phyloP scores from a whole-genome alignment of 1,139 yeast genomes.

The Kluyveromyces sp. region DNA sequence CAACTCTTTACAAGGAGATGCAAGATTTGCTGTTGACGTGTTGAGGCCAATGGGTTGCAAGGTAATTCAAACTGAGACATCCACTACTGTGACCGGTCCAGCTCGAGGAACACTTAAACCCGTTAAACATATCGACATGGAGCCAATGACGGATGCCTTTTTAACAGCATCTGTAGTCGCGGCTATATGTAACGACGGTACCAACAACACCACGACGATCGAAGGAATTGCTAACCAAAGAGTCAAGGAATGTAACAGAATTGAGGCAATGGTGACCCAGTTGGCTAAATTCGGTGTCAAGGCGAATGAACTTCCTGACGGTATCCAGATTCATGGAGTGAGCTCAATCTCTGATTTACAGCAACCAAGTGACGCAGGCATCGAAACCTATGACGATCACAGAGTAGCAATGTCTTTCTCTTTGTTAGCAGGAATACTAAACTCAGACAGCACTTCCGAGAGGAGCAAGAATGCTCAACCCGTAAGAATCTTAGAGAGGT shows the following conservation, averaged over 20 bases:
- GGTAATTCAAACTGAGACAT: conserved; percentile 71
- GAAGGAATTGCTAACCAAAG: conserved; percentile 97
- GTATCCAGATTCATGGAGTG: conserved; percentile 77
- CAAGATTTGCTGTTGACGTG: conserved; percentile 91
- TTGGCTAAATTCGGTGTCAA: conserved; percentile 83
- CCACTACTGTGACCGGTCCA: conserved; percentile 93
- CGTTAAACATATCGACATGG: conserved; percentile 82
- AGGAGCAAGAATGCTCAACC: conserved; percentile 31
- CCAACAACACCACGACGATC: conserved; percentile 57
- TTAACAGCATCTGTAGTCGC: conserved; percentile 96
- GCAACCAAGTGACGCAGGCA: conserved; percentile 48
- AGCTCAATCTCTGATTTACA: conserved; percentile 39
- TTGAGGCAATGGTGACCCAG: conserved; percentile 87
- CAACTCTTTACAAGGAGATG: conserved; percentile 92
- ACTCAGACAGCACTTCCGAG: conserved; percentile 12
- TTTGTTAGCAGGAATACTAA: conserved; percentile 55
- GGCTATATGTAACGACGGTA: conserved; percentile 55
- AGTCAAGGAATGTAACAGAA: conserved; percentile 95
- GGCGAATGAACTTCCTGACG: conserved; percentile 84
- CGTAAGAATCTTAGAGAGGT: conserved; percentile 74
- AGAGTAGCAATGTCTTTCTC: conserved; percentile 98
- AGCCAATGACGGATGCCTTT: conserved; percentile 99
- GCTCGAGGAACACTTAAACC: conserved; percentile 61
- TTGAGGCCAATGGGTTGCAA: conserved; percentile 91
- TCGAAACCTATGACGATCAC: conserved; percentile 86